Base-by-base conservation (phyloP, 2,329 filamentous ascomycete species). In the Scedosporium dehoogii region DNA sequence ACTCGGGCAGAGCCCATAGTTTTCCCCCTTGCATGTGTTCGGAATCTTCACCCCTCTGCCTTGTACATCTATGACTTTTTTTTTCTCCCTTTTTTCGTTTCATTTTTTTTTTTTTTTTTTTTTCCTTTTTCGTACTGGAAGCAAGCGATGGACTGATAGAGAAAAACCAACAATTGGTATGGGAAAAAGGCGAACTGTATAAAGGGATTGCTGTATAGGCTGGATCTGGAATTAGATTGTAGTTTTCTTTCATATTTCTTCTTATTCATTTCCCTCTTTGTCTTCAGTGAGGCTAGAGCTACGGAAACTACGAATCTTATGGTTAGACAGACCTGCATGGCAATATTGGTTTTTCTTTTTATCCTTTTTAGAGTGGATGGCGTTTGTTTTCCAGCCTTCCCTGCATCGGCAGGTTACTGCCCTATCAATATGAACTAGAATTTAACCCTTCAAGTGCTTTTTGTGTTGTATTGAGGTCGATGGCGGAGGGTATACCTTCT, bases 181-280 rank as follows among this genome's bases (percentile, higher is more conserved):
- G 27, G 21, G 7, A 18, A 46, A 21, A 27, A 23, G 58, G 25
- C n/a, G 51, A 51, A 51, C 14, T 60, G 46, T 60, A 60, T 44
- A 60, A 46, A 44, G 58, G 38, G 33, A 60, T 51, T 56, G 48
- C 59, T 29, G 23, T 60, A 48, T n/a, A 51, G 33, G 53, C 51
- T 48, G 53, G 60, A 23, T 62, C 21, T 57, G 55, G 38, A 46
- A 16, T 51, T 62, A 62, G 60, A 62, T 33, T 33, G 27, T n/a
- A 38, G 58, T 16, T 48, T 59, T 25, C 18, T 44, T 59, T 60
- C 27, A 33, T 44, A 6, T 33, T 38, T 33, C 29, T 41, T 42
- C 33, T 7, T 23, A 16, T n/a, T 59, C 57, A 18, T 21, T 6
- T 61, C 18, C n/a, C 18, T 14, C 41, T 25, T 61, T 33, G n/a